Evolutionary conservation across 2,329 filamentous ascomycete species (phyloP), one percentile per base, ranked within the genome.

Genomic region (Chalaropsis thielavioides): DNA sequence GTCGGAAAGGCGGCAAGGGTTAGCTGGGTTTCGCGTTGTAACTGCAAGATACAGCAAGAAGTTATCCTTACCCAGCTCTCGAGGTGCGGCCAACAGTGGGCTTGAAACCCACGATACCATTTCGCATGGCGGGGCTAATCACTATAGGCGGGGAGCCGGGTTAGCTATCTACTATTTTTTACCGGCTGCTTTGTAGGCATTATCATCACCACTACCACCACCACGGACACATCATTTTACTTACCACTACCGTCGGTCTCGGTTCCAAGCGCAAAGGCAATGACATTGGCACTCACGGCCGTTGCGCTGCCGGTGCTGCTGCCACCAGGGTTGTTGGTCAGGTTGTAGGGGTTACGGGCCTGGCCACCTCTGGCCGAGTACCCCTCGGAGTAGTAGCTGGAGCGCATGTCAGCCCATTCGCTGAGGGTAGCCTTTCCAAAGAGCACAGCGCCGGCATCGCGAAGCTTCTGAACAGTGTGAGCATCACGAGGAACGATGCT

Each of bases 351-450:
- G 69, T 79, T 85, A 59, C 84, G 76, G 60, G 78, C 78, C 73
- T 89, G 86, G 0, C 85, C 86, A 24, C 85, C 85, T 6, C 85
- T 77, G 3, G 75, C 80, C 49, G 82, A 85, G 71, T 84, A 89
- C 1, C 86, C 87, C 72, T 87, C 84, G 0, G 83, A 86, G 71
- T 88, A 87, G 70, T 83, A 80, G 69, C 79, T 86, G 68, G 78
- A 81, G 43, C 87, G 79, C 84, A 89, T 88, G 67, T 85, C 82
- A 0, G 88, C 87, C 87, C 87, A 91, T 72, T 92, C 88, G 68
- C 81, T 85, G 64, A 91, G 73, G 0, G 81, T 83, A 0, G 87
- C 82, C 72, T 91, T 88, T 46, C 88, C 88, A 62, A 92, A 75
- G 5, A 92, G 75, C 0, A 90, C 74, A 1, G 85, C 88, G 13